Base-by-base conservation (phyloP, 306 rosid genomes). In the Acacia melanoxylon region DNA sequence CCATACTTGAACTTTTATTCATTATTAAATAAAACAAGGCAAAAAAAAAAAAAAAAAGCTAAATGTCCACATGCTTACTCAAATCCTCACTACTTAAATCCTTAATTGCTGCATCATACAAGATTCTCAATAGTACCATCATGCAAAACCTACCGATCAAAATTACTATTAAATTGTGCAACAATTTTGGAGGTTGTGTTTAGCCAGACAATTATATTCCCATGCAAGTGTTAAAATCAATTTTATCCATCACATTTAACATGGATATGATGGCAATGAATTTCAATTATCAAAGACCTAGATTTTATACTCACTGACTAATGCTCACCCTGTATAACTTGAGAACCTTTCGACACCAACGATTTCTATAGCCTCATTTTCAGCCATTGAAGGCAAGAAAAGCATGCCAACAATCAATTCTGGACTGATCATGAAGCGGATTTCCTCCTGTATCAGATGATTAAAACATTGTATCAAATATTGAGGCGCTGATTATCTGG, bases 271-370 rank as follows among this genome's bases (percentile, higher is more conserved):
- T 3, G 25, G 82, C 46, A 76, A 48, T 72, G 59, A 29, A 52
- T 67, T 33, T 52, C 56, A 75, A 46, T 31, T 74, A 69, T 29
- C 74, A 33, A 16, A 48, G 49, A 46, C 75, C 74, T 46, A 22
- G 42, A 68, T 56, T 44, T 86, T 68, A 86, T 27, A 82, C 73
- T 68, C 77, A 49, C 16, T 69, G 14, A 49, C 70, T 77, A 82
- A 44, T 54, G 74, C 98, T 90, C 45, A 95, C 99, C 99, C 99
- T 12, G 84, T 86, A 83, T 95, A 93, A 74, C 83, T 84, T n/a
- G 99, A 95, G 83, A 90, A 95, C 86, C 98, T 91, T 87, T 95
- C 99, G 31, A 90, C 87, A 37, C 99, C 99, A 71, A 91, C 85
- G 82, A 95, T 89, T 82, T 91, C 94, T 84, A 93, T 88, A 29